phyloP scores from a whole-genome alignment of 2,329 filamentous ascomycete genomes.

The Dactylellina sp. region DNA sequence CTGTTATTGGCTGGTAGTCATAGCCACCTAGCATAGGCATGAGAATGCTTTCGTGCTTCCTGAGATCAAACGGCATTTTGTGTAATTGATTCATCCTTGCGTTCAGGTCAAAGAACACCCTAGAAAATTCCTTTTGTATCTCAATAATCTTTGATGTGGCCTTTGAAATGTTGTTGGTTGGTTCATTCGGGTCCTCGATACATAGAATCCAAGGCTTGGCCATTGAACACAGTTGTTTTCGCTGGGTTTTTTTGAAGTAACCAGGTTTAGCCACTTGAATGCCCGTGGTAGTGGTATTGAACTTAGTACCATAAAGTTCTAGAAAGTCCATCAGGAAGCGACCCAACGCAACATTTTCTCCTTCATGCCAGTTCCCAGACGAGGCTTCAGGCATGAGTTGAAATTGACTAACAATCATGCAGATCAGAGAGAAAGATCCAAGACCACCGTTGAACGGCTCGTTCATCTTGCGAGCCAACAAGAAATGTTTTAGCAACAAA shows the following conservation, averaged over 20 bases:
- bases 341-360: conserved; percentile 74
- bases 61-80: conserved; percentile 60
- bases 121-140: conserved; percentile 77
- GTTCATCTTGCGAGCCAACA: conserved; percentile 88
- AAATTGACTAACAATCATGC: conserved; percentile 88
- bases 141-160: conserved; percentile 78
- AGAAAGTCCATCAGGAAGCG: conserved; percentile 88
- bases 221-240: conserved; percentile 17
- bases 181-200: conserved; percentile 91
- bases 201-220: conserved; percentile 68
- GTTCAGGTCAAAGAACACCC: conserved; percentile 72
- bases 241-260: conserved; percentile 79
- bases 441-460: conserved; percentile 92
- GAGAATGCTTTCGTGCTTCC: conserved; percentile 71
- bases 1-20: conserved; percentile 79
- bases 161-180: conserved; percentile 87
- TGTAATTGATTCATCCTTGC: conserved; percentile 70
- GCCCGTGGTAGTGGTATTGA: conserved; percentile 76
- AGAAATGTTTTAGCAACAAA: conserved; percentile 89
- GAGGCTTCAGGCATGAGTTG: conserved; percentile 81
- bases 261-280: conserved; percentile 79
- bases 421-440: conserved; percentile 93
- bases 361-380: conserved; percentile 70
- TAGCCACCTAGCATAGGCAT: conserved; percentile 75
- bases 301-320: conserved; percentile 85